A percentile compares a stretch with the other conserved stretches of the same genome.
phyloP scores from a whole-genome alignment of 345 rosid species.

The Noccaea caerulescens region DNA sequence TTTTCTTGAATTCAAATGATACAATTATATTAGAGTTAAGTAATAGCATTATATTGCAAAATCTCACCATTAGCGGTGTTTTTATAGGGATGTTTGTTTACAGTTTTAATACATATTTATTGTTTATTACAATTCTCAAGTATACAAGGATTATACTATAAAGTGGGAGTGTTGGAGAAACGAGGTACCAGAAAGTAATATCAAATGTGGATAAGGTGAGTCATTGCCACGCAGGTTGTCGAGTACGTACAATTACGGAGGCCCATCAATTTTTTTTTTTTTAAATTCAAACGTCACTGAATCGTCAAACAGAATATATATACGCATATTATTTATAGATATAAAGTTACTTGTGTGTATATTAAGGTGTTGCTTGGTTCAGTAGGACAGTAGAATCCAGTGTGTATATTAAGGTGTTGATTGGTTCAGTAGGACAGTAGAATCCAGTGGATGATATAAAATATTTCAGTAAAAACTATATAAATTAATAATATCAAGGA shows the following conservation, averaged over 20 bases:
- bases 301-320: background rate
- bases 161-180: conserved; percentile 18
- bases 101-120: background rate
- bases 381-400: too few relatives aligned
- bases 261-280: conserved; percentile 16
- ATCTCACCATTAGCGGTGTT: too few relatives aligned
- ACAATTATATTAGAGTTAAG: too few relatives aligned
- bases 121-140: background rate
- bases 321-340: background rate
- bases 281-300: conserved; percentile 8
- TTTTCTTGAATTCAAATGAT: too few relatives aligned
- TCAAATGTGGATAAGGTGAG: conserved; percentile 44
- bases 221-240: conserved; percentile 48
- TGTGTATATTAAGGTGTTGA: too few relatives aligned
- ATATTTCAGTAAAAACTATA: too few relatives aligned
- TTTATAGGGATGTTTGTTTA: background rate
- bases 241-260: conserved; percentile 37
- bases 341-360: background rate
- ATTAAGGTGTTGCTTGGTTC: too few relatives aligned
- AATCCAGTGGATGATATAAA: background rate
- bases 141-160: background rate
- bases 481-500: too few relatives aligned
- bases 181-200: conserved; percentile 2
- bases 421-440: background rate
- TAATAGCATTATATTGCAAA: too few relatives aligned